phyloP scores from a whole-genome alignment of 331 rosid species.

The Telfairia occidentalis region DNA sequence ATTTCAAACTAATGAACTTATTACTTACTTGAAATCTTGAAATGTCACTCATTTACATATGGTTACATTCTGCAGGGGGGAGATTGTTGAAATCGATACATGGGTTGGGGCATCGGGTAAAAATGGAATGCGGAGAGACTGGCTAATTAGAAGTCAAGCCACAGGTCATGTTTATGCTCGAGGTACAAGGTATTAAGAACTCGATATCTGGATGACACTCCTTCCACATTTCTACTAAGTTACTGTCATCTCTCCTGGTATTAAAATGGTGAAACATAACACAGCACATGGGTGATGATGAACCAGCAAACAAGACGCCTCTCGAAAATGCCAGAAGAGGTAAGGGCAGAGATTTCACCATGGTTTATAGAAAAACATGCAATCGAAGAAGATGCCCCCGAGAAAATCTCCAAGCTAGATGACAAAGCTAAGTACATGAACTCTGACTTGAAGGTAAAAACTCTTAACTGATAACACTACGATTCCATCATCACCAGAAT shows the following conservation, averaged over 20 bases:
- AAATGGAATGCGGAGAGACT: conserved; percentile 86
- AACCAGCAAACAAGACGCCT: conserved; percentile 83
- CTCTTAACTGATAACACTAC: neutral
- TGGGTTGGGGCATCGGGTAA: conserved; percentile 97
- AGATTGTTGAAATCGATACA: conserved; percentile 75
- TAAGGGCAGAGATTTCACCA: conserved; percentile 69
- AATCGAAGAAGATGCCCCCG: conserved; percentile 48
- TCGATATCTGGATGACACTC: neutral
- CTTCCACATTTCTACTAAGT: neutral
- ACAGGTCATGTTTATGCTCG: conserved; percentile 62
- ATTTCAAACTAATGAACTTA: neutral
- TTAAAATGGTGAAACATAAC: conserved; percentile 14
- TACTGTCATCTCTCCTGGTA: conserved; percentile 5
- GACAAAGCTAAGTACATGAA: conserved; percentile 55
- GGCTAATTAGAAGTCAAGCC: conserved; percentile 75
- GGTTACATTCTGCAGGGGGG: conserved; percentile 58
- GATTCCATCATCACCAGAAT: neutral
- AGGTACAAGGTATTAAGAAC: conserved; percentile 53
- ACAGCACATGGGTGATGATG: conserved; percentile 99
- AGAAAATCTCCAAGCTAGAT: conserved; percentile 64
- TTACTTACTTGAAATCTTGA: neutral
- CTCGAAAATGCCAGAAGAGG: conserved; percentile 86
- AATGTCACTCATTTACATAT: neutral
- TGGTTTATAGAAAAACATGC: conserved; percentile 80
- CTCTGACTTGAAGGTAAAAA: conserved; percentile 55